Evolutionary conservation across 176 grass and related monocot species (phyloP).

Genomic region (Triticum monococcum): DNA sequence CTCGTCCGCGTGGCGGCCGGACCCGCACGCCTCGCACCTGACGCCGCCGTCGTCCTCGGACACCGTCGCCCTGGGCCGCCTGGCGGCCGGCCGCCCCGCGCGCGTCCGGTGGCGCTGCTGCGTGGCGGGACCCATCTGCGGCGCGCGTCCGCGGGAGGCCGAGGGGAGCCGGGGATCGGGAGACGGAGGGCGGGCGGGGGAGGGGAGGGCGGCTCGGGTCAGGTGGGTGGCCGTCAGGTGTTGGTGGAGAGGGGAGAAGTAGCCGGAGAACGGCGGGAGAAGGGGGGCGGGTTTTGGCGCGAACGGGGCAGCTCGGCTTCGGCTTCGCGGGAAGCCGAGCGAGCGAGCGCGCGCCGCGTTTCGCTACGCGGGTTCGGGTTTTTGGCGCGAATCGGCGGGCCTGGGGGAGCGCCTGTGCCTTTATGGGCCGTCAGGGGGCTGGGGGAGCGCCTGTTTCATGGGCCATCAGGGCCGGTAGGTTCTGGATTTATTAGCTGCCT

Average conservation of each 20-base stretch:
- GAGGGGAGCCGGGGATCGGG: too few relatives aligned
- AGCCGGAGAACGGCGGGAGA: constrained; percentile 28
- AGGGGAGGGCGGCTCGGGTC: background rate
- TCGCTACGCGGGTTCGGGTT: background rate
- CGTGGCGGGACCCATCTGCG: constrained; percentile 33
- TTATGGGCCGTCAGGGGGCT: background rate
- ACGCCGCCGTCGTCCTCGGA: constrained; percentile 16
- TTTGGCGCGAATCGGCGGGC: constrained; percentile 13
- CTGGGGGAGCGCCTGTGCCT: background rate
- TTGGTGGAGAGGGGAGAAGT: background rate
- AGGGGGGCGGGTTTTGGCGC: constrained; percentile 30
- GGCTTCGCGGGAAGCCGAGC: constrained; percentile 34
- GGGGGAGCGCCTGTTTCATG: too few relatives aligned
- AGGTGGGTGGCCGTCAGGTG: background rate
- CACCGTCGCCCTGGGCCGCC: background rate
- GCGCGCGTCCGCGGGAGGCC: background rate
- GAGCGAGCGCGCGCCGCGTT: background rate
- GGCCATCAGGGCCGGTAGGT: background rate
- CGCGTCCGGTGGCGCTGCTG: constrained; percentile 45
- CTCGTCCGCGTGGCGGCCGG: constrained; percentile 52
- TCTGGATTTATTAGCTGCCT: too few relatives aligned
- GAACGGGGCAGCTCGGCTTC: background rate
- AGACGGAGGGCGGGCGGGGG: background rate
- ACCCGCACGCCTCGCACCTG: constrained; percentile 67
- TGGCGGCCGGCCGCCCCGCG: constrained; percentile 23